Percentiles rank a stretch among this genome's conserved stretches.
These are phyloP conservation scores for Curvularia sp. DNA, from an alignment of 2,329 filamentous ascomycete species.

Conservation along the genomic window DNA sequence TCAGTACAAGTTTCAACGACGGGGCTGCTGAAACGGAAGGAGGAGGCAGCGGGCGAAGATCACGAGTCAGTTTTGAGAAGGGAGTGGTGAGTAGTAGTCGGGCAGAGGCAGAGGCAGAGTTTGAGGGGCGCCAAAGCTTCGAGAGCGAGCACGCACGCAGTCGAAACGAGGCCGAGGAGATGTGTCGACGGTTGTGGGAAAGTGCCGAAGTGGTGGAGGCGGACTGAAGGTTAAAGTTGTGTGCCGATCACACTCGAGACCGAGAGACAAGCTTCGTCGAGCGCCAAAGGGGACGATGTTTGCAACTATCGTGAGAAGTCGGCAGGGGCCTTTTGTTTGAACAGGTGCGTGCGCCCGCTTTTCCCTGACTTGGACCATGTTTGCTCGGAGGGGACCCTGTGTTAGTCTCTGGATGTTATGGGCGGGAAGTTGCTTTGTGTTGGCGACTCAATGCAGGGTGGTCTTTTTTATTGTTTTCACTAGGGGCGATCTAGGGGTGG, in stretches of 20 bases:
- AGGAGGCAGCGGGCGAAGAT: conserved; percentile 33
- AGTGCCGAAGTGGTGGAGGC: conserved; percentile 47
- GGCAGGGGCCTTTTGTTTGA: conserved; percentile 5
- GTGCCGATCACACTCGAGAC: conserved; percentile 10
- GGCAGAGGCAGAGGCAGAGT: conserved; percentile 26
- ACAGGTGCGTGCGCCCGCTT: conserved; percentile 17
- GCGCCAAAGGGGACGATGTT: conserved; percentile 6
- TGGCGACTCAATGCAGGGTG: conserved; percentile 1
- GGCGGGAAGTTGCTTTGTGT: neutral
- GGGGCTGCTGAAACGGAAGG: conserved; percentile 37
- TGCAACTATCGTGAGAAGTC: conserved; percentile 10
- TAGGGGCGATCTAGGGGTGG: neutral
- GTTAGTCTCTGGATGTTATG: neutral
- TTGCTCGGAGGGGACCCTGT: neutral
- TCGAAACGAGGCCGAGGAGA: conserved; percentile 48
- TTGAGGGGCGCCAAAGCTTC: conserved; percentile 38
- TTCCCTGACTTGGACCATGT: conserved; percentile 6
- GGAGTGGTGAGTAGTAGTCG: conserved; percentile 27
- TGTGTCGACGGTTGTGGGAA: conserved; percentile 52
- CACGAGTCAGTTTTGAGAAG: conserved; percentile 42
- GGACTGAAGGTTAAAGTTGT: conserved; percentile 35
- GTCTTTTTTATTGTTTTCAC: neutral
- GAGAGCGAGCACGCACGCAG: conserved; percentile 37
- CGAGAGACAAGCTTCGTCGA: conserved; percentile 1
- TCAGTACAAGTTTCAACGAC: conserved; percentile 44